Evolutionary conservation across 2,329 filamentous ascomycete genomes (phyloP), one percentile per base, ranked within the genome.

Genomic region (Atkinsonella hypoxylon): DNA sequence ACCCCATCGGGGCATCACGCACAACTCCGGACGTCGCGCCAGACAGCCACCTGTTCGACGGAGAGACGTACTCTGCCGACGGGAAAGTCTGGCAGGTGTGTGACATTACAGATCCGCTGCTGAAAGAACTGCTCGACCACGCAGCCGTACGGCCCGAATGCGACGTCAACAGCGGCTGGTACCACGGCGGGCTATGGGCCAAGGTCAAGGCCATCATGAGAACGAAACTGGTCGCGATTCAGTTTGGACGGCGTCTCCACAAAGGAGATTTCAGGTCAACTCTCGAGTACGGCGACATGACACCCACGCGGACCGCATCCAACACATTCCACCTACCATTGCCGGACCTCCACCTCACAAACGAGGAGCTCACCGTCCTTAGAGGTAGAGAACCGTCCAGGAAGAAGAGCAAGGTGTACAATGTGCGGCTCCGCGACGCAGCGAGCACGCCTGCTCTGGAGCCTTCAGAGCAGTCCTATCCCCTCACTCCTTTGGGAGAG

Each of bases 21-120:
- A 66, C 64, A 51, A 64, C 67, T 34, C 56, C 64, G 10, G 68
- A 69, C 43, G 67, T 69, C 22, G 63, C 69, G 34, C 67, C 65
- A 18, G 64, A 70, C 31, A 83, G 75, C 49, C 90, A 97, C 65
- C 72, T 91, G 1, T 97, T 96, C 66, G 88, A 94, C 54, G 91
- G 91, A 45, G 74, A 81, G 53, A 77, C 76, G 2, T 80, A 91
- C 50, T 80, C 81, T 15, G 78, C 79, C 1, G 89, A 95, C 60
- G 89, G 89, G 39, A 93, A 93, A 60, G 83, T 93, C 47, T 98
- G 89, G 85, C 93, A 97, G 71, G 78, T 94, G 26, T 95, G 89
- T 69, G 93, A 98, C 64, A 84, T 97, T 50, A 85, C 81, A 0
- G 91, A 97, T 59, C 87, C 89, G 0, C 62, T 90, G 1, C 72